Evolutionary conservation across 192 early-diverging fungal genomes (phyloP).

Genomic region (Coemansia sp.): DNA sequence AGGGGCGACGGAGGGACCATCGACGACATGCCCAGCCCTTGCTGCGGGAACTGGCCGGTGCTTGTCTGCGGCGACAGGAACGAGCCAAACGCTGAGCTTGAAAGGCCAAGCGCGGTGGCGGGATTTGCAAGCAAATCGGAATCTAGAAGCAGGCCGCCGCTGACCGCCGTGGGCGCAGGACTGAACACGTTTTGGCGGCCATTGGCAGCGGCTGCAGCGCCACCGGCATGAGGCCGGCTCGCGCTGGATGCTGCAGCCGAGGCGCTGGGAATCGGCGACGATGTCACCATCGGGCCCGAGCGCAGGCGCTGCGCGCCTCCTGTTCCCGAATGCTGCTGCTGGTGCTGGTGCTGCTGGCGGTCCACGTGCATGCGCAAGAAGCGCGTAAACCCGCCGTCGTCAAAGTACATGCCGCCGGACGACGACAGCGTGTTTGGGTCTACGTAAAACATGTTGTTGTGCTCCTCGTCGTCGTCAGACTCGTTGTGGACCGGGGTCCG

Average conservation of each 20-base stretch:
- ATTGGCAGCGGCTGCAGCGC: neutral
- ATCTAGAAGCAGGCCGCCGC: conserved; percentile 34
- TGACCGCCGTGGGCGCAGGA: conserved; percentile 29
- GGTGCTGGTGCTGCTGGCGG: conserved; percentile 31
- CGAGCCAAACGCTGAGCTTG: conserved; percentile 22
- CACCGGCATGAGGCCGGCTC: neutral
- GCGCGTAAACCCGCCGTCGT: conserved; percentile 53
- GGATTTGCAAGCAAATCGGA: conserved; percentile 24
- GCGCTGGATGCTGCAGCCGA: neutral
- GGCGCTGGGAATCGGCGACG: conserved; percentile 8
- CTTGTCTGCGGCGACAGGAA: conserved; percentile 17
- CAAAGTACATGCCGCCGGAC: conserved; percentile 49
- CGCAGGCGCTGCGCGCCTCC: neutral
- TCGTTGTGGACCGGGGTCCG: conserved; percentile 36
- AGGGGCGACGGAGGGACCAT: neutral
- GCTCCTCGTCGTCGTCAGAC: conserved; percentile 54
- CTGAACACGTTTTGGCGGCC: conserved; percentile 4
- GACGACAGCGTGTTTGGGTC: conserved; percentile 41
- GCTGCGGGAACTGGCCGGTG: neutral
- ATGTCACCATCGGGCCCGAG: conserved; percentile 8
- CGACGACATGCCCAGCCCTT: conserved; percentile 9
- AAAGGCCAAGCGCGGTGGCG: conserved; percentile 19
- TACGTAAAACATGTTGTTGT: conserved; percentile 50
- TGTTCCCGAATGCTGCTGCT: conserved; percentile 6
- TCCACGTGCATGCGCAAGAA: conserved; percentile 53